A percentile compares a stretch with the other conserved stretches of the same genome.
Evolutionary conservation across 225 moss, liverwort and hornwort genomes (phyloP).

Genomic region (Ulota crispa): DNA sequence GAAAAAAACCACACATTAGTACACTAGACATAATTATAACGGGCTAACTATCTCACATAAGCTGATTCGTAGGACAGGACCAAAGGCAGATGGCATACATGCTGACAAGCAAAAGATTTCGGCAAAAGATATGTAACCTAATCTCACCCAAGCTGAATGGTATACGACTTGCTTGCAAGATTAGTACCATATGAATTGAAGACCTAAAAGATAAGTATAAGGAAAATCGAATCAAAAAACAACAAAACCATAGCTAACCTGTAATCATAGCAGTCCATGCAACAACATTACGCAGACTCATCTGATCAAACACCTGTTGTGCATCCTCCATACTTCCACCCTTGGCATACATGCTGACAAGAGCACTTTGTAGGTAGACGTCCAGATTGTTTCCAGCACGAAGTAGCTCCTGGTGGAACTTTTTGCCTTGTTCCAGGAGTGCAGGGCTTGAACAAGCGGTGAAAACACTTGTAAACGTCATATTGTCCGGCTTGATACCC

Average conservation of each 20-base stretch:
- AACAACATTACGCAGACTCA: conserved; percentile 54
- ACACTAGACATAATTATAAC: not conserved
- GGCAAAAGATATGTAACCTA: not conserved
- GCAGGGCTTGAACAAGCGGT: conserved; percentile 61
- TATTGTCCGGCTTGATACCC: conserved; percentile 51
- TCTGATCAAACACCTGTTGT: conserved; percentile 48
- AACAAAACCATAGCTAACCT: conserved; percentile 25
- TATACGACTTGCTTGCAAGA: not conserved
- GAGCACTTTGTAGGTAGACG: conserved; percentile 50
- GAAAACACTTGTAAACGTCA: conserved; percentile 57
- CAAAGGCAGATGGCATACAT: not conserved
- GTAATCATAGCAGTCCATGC: conserved; percentile 72
- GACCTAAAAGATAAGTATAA: not conserved
- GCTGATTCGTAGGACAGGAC: not conserved
- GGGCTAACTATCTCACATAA: not conserved
- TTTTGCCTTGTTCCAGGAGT: conserved; percentile 44
- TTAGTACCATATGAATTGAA: not conserved
- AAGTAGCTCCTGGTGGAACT: conserved; percentile 41
- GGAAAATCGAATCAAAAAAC: not conserved
- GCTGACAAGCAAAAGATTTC: conserved; percentile 14
- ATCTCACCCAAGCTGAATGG: not conserved
- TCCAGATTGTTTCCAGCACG: conserved; percentile 31
- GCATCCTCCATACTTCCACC: conserved; percentile 66
- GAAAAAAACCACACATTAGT: conserved; percentile 13
- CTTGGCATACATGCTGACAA: conserved; percentile 71